These are phyloP conservation scores for Floccularia luteovirens DNA, from an alignment of 768 basidiomycete species.

Conservation along the genomic window DNA sequence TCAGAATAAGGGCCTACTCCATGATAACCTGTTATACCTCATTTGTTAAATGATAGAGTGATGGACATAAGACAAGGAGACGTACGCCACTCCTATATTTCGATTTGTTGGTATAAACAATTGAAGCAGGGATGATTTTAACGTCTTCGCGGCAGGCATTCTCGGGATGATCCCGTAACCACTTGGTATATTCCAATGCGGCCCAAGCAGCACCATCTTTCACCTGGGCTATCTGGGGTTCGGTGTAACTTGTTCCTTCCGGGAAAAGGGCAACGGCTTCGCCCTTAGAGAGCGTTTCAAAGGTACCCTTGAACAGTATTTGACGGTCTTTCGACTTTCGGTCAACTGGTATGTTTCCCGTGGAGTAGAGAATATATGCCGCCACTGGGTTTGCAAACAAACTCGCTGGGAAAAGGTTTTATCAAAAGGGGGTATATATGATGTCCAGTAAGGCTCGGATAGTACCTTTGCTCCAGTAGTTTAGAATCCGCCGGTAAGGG, in stretches of 20 bases:
- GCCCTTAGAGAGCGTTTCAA: conserved; percentile 75
- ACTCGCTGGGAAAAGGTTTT: conserved; percentile 36
- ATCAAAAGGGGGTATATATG: conserved; percentile 1
- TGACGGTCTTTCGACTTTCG: conserved; percentile 91
- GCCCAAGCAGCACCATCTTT: conserved; percentile 96
- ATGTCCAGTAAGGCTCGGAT: neutral
- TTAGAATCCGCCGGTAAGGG: conserved; percentile 73
- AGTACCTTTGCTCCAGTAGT: conserved; percentile 92
- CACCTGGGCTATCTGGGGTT: conserved; percentile 86
- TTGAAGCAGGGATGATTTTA: conserved; percentile 73
- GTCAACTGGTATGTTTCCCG: conserved; percentile 98
- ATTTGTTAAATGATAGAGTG: conserved; percentile 1
- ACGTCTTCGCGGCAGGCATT: conserved; percentile 37
- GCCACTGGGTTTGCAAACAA: conserved; percentile 77
- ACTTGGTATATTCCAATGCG: conserved; percentile 86
- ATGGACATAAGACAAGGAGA: conserved; percentile 19
- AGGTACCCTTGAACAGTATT: conserved; percentile 80
- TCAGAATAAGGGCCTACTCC: conserved; percentile 41
- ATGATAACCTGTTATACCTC: conserved; percentile 53
- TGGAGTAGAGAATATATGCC: conserved; percentile 69
- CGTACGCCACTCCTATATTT: conserved; percentile 89
- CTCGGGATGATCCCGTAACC: conserved; percentile 53
- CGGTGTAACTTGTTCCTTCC: conserved; percentile 90
- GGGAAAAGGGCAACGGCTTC: conserved; percentile 90
- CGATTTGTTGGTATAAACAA: conserved; percentile 93